Base-by-base conservation (phyloP, 169 alveolate genomes). In the Cryptosporidium andersoni region DNA sequence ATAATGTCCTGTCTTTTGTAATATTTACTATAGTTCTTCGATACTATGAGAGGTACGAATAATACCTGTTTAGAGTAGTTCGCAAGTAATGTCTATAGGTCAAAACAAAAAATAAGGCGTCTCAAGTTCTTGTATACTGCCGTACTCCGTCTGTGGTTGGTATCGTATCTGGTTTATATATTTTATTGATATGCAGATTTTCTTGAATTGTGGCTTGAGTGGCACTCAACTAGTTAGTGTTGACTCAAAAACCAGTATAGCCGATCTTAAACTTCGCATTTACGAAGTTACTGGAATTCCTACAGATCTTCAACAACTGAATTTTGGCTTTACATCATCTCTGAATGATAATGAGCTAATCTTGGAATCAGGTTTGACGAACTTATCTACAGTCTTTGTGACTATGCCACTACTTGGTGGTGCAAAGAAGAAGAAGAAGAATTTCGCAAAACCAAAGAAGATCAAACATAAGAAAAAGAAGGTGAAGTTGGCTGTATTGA, bases 401-500 rank as follows among this genome's bases (percentile, higher is more conserved):
- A 58, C 67, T 8, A 51, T 48, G 40, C 56, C 67, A 45, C n/a
- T 62, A 60, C 48, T 74, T 16, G 98, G 98, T 64, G 98, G 96
- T 90, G 95, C 95, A 90, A 96, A 96, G 90, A 93, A 96, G 67
- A 95, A 95, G 95, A 95, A 94, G 95, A 95, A 95, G 93, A 94
- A 92, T 64, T 94, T 93, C 93, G 93, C 97, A 82, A 95, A 95
- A 81, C 98, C 98, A 51, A 95, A 95, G 94, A 93, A 93, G 88
- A 92, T 91, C 68, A 96, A 96, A 95, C 99, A 97, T 92, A 97
- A 96, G 96, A 96, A 97, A 96, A 97, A 96, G 96, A 97, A 97
- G 96, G 98, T 96, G 65, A 97, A 96, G 94, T 94, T 96, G 67
- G 98, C 99, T 47, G 97, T 96, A 52, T 94, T 98, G 90, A 96